These are phyloP conservation scores for Porcisia hertigi DNA, from an alignment of 208 protist genomes.

Conservation along the genomic window DNA sequence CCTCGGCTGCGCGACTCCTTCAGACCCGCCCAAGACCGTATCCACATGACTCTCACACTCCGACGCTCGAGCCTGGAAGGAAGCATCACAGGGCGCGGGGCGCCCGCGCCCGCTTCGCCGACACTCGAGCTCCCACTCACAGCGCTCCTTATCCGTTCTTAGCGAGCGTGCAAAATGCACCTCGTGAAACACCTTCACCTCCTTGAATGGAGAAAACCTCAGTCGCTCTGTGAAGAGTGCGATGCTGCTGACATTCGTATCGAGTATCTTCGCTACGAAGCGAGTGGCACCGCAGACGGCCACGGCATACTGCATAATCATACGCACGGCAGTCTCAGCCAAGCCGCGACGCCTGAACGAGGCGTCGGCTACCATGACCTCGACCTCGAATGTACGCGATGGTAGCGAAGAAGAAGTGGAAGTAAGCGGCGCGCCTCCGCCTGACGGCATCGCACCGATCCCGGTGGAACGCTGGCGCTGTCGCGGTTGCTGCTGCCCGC, in stretches of 20 bases:
- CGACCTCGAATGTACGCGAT: slow-evolving; percentile 76
- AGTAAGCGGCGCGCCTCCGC: not conserved
- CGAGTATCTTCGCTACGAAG: slow-evolving; percentile 92
- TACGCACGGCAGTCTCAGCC: slow-evolving; percentile 67
- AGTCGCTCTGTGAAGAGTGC: slow-evolving; percentile 74
- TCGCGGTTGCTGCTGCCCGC: not conserved
- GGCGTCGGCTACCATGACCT: slow-evolving; percentile 90
- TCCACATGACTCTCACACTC: not conserved
- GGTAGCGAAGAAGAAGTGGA: not conserved
- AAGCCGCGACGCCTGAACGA: slow-evolving; percentile 66
- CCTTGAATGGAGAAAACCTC: slow-evolving; percentile 62
- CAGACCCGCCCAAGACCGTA: not conserved
- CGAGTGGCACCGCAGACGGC: slow-evolving; percentile 52
- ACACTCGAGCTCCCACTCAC: slow-evolving; percentile 36
- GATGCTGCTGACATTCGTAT: slow-evolving; percentile 72
- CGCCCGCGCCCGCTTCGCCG: not conserved
- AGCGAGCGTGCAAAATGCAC: slow-evolving; percentile 57
- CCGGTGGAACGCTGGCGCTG: not conserved
- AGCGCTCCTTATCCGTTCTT: slow-evolving; percentile 28
- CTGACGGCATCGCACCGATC: not conserved
- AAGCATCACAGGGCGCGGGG: slow-evolving; percentile 1
- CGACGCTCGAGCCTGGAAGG: not conserved
- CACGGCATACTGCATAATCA: slow-evolving; percentile 88
- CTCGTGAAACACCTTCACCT: slow-evolving; percentile 87
- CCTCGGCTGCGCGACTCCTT: not conserved